Evolutionary conservation across 441 rosid species (phyloP).

Genomic region (Aleurites moluccanus): DNA sequence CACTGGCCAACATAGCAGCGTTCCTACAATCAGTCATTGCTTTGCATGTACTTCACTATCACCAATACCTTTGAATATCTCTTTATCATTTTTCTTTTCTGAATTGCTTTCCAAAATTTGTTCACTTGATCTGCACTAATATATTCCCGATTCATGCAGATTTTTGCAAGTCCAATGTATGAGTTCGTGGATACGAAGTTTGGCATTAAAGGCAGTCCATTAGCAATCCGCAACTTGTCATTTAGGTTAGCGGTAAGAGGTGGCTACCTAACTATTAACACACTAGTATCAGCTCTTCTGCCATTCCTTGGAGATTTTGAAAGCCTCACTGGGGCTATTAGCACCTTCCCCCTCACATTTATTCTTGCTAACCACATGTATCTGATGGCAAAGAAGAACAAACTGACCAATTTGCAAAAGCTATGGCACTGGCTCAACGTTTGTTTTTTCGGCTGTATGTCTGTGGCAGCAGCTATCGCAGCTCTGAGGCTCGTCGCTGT

Average conservation of each 20-base stretch:
- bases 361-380: conserved; percentile 94
- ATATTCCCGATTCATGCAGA: conserved; percentile 35
- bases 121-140: conserved; percentile 2
- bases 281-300: conserved; percentile 72
- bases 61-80: not conserved
- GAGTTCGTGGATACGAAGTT: conserved; percentile 83
- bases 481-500: conserved; percentile 70
- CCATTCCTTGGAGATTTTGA: conserved; percentile 89
- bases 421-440: conserved; percentile 90
- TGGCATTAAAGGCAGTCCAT: conserved; percentile 66
- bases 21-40: conserved; percentile 84
- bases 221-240: conserved; percentile 50
- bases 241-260: conserved; percentile 75
- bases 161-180: conserved; percentile 88
- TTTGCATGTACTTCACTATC: conserved; percentile 54
- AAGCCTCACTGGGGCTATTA: conserved; percentile 87
- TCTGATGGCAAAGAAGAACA: conserved; percentile 52
- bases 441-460: conserved; percentile 55
- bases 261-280: conserved; percentile 64
- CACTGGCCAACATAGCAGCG: conserved; percentile 70
- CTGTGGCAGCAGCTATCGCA: conserved; percentile 65
- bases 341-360: conserved; percentile 89
- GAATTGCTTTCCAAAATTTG: not conserved
- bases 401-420: conserved; percentile 46
- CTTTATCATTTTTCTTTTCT: not conserved